Evolutionary conservation across 164 flowering plant genomes (phyloP).

Genomic region (Chloranthus sessilifolius): DNA sequence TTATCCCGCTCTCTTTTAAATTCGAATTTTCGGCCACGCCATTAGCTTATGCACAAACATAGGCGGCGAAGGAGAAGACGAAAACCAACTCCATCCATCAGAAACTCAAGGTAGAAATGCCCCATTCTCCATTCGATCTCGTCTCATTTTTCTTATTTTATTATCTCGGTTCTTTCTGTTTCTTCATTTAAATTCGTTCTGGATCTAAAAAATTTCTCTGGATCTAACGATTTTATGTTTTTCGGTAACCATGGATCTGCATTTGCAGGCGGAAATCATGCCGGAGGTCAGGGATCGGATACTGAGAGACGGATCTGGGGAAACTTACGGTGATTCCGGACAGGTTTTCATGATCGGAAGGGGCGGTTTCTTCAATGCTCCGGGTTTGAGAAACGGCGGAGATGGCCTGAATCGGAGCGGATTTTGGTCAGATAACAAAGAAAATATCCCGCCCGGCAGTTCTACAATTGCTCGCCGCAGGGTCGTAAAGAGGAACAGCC

Average conservation of each 20-base stretch:
- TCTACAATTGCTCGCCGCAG: conserved; percentile 17
- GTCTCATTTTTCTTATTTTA: neutral
- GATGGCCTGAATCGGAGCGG: conserved; percentile 15
- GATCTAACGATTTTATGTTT: neutral
- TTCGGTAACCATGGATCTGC: neutral
- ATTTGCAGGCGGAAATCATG: conserved; percentile 7
- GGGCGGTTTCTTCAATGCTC: neutral
- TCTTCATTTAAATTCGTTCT: conserved; percentile 16
- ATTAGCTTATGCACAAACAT: too few species aligned
- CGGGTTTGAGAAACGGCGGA: neutral
- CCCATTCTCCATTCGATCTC: too few species aligned
- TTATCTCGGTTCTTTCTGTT: neutral
- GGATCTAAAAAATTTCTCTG: neutral
- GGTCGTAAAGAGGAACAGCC: conserved; percentile 17
- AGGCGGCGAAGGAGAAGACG: too few species aligned
- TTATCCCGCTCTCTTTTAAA: too few species aligned
- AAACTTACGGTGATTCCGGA: neutral
- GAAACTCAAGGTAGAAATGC: too few species aligned
- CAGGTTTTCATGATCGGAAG: neutral
- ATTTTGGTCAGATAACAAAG: conserved; percentile 16
- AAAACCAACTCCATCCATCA: too few species aligned
- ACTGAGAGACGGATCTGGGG: neutral
- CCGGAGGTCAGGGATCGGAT: conserved; percentile 11
- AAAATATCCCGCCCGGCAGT: conserved; percentile 23
- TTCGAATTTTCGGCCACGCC: too few species aligned